Percentiles rank a stretch among this genome's conserved stretches.
Evolutionary conservation across 441 rosid species (phyloP).

Genomic region (Pelargonium myrrhifolium): DNA sequence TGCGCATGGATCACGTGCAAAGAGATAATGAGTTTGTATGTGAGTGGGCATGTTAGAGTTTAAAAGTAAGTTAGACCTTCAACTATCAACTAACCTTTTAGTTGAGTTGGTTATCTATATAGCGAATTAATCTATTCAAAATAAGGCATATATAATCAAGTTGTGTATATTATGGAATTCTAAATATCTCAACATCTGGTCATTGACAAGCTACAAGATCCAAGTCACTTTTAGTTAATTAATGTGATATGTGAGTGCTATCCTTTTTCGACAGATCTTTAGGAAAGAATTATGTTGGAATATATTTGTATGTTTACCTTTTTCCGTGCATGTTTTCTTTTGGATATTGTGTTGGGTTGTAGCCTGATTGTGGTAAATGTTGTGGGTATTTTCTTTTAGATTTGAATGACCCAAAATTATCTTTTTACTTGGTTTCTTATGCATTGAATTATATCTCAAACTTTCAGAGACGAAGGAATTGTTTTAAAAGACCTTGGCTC

Average conservation of each 20-base stretch:
- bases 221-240: not conserved
- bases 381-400: not conserved
- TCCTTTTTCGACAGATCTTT: not conserved
- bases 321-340: not conserved
- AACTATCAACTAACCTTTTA: too few species aligned
- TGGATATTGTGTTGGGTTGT: not conserved
- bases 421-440: conserved; percentile 1
- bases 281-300: not conserved
- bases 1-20: too few species aligned
- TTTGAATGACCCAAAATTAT: not conserved
- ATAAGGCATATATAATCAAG: too few species aligned
- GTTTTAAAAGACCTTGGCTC: conserved; percentile 81
- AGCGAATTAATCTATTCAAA: too few species aligned
- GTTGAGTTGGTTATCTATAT: too few species aligned
- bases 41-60: too few species aligned
- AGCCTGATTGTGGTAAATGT: conserved; percentile 3
- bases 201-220: not conserved
- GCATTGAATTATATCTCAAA: conserved; percentile 5
- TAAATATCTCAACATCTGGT: not conserved
- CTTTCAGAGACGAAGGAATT: conserved; percentile 81
- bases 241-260: not conserved
- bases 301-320: not conserved
- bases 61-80: too few species aligned
- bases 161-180: not conserved
- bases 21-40: too few species aligned